Evolutionary conservation across 2,329 filamentous ascomycete genomes (phyloP), one percentile per base, ranked within the genome.

Genomic region (Xylaria sp.): DNA sequence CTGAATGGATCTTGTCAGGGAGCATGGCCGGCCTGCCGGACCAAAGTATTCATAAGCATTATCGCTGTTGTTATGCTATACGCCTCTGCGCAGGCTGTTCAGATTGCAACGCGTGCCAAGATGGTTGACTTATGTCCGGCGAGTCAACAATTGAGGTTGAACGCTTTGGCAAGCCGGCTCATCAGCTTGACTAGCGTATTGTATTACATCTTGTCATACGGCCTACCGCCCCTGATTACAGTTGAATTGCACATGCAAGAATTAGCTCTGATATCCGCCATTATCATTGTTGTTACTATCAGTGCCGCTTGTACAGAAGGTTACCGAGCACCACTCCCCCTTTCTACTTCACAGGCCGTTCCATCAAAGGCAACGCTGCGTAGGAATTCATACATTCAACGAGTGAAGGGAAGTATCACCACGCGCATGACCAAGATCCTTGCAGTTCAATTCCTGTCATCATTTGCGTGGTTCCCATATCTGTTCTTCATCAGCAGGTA

Each of bases 401-500:
- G 17, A 11, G 6, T 49, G 25, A 49, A 49, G n/a, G 46, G 33
- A 11, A 33, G 15, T 49, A 4, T 49, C 15, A 33, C 46, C 4
- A 33, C 28, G 15, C 46, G 21, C 14, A 57, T 57, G 45, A 19
- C 23, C 9, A 57, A 50, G 21, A 57, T 57, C 5, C 17, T 57
- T 4, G 55, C 23, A 4, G 43, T 57, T n/a, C 55, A 49, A 14
- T 23, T 49, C 19, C 17, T 57, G 31, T 28, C 45, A 8, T 57
- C 45, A 15, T 57, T 57, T 31, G 55, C 55, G 4, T 57, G 55
- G 55, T 57, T 57, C 28, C 55, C 55, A n/a, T 57, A 57, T 23
- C 28, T 57, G 14, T 57, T 57, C 23, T 57, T 50, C 21, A 57
- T 57, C n/a, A 57, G 55, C 53, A 47, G 53, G 53, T 57, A 46